These are phyloP conservation scores for Paramecium caudatum DNA, from an alignment of 73 alveolate species.

Conservation along the genomic window DNA sequence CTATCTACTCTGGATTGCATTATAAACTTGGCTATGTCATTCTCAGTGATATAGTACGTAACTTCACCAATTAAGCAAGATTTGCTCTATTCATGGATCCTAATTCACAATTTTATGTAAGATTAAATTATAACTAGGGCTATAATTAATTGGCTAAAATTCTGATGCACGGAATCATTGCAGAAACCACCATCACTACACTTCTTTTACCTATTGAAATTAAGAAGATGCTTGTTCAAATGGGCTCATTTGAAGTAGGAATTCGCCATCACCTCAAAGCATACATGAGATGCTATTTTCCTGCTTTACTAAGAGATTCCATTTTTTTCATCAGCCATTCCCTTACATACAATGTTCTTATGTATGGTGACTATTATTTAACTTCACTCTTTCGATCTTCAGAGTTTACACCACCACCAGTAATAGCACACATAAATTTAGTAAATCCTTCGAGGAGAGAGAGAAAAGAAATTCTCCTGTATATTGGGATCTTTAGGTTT, in stretches of 20 bases:
- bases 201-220: slow-evolving; percentile 37
- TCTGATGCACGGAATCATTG: background rate
- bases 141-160: slow-evolving; percentile 15
- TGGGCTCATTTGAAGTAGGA: background rate
- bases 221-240: background rate
- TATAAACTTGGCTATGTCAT: slow-evolving; percentile 18
- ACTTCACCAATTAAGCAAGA: background rate
- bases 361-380: slow-evolving; percentile 28
- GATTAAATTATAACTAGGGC: background rate
- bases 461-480: slow-evolving; percentile 36
- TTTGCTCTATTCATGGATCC: slow-evolving; percentile 24
- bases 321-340: slow-evolving; percentile 31
- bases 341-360: slow-evolving; percentile 15
- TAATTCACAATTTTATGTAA: background rate
- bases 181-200: slow-evolving; percentile 39
- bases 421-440: background rate
- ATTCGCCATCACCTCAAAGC: background rate
- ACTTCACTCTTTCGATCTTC: slow-evolving; percentile 11
- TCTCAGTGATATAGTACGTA: slow-evolving; percentile 18
- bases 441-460: slow-evolving; percentile 18
- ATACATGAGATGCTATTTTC: slow-evolving; percentile 30
- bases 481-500: slow-evolving; percentile 11
- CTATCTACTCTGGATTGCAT: slow-evolving; percentile 45
- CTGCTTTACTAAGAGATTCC: slow-evolving; percentile 59
- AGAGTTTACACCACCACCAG: slow-evolving; percentile 58